Base-by-base conservation (phyloP, 176 grass and related monocot species). In the Cocos nucifera region DNA sequence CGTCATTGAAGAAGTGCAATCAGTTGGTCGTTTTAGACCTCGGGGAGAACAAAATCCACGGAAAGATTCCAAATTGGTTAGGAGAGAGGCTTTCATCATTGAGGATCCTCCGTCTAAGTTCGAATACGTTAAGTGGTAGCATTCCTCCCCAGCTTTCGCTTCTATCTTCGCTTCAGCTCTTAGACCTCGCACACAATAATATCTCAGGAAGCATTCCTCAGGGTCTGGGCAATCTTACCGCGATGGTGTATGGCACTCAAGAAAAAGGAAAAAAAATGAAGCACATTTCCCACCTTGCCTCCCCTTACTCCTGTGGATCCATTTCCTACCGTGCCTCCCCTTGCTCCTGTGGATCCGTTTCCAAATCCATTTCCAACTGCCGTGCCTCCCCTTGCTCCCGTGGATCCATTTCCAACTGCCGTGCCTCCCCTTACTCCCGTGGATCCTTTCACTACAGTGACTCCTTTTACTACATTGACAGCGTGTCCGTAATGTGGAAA, bases 171-270 rank as follows among this genome's bases (percentile, higher is more conserved):
- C 85, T 95, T 49, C 89, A 83, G 54, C 50, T 95, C 53, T 28
- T 95, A 25, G 85, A 83, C 62, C 23, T 89, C 48, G 65, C 85
- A 0, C 12, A 79, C 4, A 95, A 95, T n/a, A 73, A 73, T 15
- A 62, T 95, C 4, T 69, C 58, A 4, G 85, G 85, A 53, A 1
- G 0, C 1, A 89, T 95, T 14, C 85, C 89, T 3, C 50, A 6
- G 21, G 57, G 74, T 21, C 77, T 95, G 22, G 69, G 79, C 39
- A 86, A 78, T 18, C 3, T 89, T 15, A 32, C n/a, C 12, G 66
- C 79, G 8, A 95, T 95, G 85, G 75, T 22, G 5, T 5, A 30
- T 5, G 0, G 28, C 24, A 2, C 62, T 39, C 61, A 56, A 6
- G 62, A 30, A 30, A 30, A 1, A 1, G 28, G 5, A 30, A 6